Conservation (phyloP, 225 moss, liverwort and hornwort genomes). For the Bryoerythrophyllum caledonicum region DNA sequence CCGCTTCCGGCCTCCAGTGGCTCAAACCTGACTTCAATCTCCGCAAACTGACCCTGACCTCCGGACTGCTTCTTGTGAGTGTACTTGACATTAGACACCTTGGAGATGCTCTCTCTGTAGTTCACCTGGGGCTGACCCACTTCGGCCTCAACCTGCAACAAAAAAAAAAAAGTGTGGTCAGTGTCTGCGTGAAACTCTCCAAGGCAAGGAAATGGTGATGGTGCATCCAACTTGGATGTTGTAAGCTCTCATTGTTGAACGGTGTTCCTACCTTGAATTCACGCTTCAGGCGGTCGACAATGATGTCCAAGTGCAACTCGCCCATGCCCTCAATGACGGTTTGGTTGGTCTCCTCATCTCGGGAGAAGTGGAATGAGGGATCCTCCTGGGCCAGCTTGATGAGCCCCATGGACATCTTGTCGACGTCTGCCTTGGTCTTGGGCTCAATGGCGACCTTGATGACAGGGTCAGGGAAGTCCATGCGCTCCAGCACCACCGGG, state of each 20-base stretch:
- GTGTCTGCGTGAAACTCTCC: background rate
- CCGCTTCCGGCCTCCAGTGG: conserved; percentile 80
- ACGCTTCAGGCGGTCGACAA: conserved; percentile 94
- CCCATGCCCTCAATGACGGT: conserved; percentile 99
- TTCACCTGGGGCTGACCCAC: conserved; percentile 99
- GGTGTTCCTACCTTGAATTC: conserved; percentile 77
- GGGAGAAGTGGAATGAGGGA: conserved; percentile 96
- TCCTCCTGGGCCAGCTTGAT: conserved; percentile 96
- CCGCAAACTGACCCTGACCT: conserved; percentile 99
- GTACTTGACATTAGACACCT: conserved; percentile 68
- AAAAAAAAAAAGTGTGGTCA: background rate
- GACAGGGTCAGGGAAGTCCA: conserved; percentile 99
- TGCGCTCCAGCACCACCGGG: conserved; percentile 91
- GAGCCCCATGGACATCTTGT: conserved; percentile 90
- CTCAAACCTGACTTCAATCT: conserved; percentile 93
- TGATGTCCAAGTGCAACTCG: conserved; percentile 95
- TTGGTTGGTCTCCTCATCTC: conserved; percentile 99
- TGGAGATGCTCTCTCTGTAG: conserved; percentile 97
- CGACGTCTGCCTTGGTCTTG: conserved; percentile 95
- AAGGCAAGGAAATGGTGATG: background rate
- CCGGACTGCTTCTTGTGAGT: conserved; percentile 97
- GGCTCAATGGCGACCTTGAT: conserved; percentile 99
- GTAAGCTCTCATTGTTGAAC: background rate
- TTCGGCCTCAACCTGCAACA: conserved; percentile 86
- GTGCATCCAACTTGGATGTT: background rate